A percentile compares a stretch with the other conserved stretches of the same genome.
Evolutionary conservation across 345 rosid species (phyloP).

Genomic region (Cochlearia excelsa): DNA sequence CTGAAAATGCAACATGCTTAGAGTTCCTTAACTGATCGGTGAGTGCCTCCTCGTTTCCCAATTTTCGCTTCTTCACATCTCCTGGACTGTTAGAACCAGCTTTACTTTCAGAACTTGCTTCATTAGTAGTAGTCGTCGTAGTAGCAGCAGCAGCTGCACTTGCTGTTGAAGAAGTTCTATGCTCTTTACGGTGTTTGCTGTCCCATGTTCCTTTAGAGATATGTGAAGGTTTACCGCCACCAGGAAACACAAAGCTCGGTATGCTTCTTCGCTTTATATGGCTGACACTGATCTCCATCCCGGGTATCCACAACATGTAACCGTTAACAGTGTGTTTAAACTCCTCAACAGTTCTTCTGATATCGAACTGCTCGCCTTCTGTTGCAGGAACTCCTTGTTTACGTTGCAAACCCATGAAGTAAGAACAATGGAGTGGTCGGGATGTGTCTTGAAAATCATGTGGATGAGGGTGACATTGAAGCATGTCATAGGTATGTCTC

Average conservation of each 20-base stretch:
- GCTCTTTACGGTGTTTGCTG: conserved; percentile 47
- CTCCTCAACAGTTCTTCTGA: conserved; percentile 86
- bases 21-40: conserved; percentile 38
- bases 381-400: conserved; percentile 79
- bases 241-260: conserved; percentile 82
- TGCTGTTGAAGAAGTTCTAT: conserved; percentile 49
- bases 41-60: conserved; percentile 42
- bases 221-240: conserved; percentile 73
- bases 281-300: conserved; percentile 79
- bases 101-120: conserved; percentile 51
- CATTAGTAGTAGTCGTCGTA: conserved; percentile 37
- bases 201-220: conserved; percentile 73
- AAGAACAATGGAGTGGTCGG: conserved; percentile 62
- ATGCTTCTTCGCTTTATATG: conserved; percentile 70
- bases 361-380: conserved; percentile 82
- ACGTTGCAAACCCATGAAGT: conserved; percentile 96
- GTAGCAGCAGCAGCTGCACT: conserved; percentile 27
- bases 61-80: conserved; percentile 62
- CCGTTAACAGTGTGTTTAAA: conserved; percentile 64
- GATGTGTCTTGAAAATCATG: conserved; percentile 74
- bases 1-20: conserved; percentile 35
- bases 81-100: conserved; percentile 55
- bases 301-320: conserved; percentile 62
- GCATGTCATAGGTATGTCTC: conserved; percentile 78
- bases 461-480: conserved; percentile 94